Base-by-base conservation (phyloP, 495 filamentous ascomycete genomes). In the Articulospora tetracladia region DNA sequence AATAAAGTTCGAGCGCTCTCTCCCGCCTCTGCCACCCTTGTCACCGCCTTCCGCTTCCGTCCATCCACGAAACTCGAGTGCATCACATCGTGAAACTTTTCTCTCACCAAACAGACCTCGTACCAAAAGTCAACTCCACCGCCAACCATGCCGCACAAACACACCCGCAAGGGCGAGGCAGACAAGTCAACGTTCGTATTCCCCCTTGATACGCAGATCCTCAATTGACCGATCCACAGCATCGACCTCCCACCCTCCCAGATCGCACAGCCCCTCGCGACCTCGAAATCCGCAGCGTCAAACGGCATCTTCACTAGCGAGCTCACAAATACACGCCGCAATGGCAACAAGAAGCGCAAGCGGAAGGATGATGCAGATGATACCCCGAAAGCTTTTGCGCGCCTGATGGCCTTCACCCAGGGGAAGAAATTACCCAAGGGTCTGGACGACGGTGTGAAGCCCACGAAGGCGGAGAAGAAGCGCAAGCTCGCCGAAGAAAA, bases 351-450 rank as follows among this genome's bases (percentile, higher is more conserved):
- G 52, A 76, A 76, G 56, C 77, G 77, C 58, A 77, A 78, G 59
- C 74, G 79, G n/a, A 65, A 64, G 46, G 76, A 75, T 46, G 66
- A 70, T 20, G 75, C 80, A 39, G 86, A 95, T 69, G 93, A 98
- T 72, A 92, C 89, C 7, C 93, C 93, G 6, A 87, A 87, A 50
- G 91, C 88, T 6, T 98, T 98, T 74, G 79, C 81, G 28, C 86
- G 90, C 3, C 71, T 97, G 58, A 92, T 98, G 87, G 82, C 86
- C 17, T 83, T 82, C 68, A 74, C 84, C 60, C 70, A 72, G 25
- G 81, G 85, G 52, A 80, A 80, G 63, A 79, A 78, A 46, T 73
- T 78, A 12, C 80, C 81, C 0, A 80, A 80, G 0, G 88, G 86
- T 22, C 78, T 93, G 3, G 91, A 96, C 66, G 80, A 92, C 46